Conservation (phyloP, 768 basidiomycete species). For the Cystofilobasidium capitatum region DNA sequence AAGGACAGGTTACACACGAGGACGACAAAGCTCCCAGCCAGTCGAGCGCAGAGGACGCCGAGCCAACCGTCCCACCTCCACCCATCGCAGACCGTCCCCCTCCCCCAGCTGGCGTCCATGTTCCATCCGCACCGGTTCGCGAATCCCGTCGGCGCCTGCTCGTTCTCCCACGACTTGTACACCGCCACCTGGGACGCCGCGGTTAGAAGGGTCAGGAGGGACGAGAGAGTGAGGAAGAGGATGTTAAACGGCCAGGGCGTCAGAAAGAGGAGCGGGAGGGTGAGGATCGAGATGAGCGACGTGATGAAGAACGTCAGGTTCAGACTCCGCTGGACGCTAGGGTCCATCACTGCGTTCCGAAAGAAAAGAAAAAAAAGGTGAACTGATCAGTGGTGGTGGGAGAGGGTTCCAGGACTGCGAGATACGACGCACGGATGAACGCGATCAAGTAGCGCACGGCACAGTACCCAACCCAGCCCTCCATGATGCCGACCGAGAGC, state of each 20-base stretch:
- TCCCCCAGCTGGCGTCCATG: constrained; percentile 2
- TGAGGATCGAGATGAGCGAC: neutral
- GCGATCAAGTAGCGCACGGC: neutral
- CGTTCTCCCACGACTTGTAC: neutral
- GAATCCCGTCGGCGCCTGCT: neutral
- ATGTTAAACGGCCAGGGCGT: neutral
- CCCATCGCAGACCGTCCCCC: neutral
- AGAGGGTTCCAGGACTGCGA: neutral
- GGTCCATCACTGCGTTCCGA: constrained; percentile 4
- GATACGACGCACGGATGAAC: neutral
- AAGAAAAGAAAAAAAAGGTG: neutral
- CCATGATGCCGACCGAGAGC: neutral
- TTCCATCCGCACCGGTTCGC: neutral
- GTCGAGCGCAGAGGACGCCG: neutral
- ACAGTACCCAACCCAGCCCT: neutral
- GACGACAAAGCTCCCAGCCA: neutral
- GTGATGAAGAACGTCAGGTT: constrained; percentile 1
- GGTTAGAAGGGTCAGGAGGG: neutral
- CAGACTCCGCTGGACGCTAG: neutral
- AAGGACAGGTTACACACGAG: neutral
- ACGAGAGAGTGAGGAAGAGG: neutral
- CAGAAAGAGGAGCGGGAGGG: neutral
- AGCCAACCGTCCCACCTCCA: neutral
- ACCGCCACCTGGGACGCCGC: neutral
- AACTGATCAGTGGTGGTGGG: neutral